phyloP scores from a whole-genome alignment of 441 rosid genomes.

The Corymbia citriodora region DNA sequence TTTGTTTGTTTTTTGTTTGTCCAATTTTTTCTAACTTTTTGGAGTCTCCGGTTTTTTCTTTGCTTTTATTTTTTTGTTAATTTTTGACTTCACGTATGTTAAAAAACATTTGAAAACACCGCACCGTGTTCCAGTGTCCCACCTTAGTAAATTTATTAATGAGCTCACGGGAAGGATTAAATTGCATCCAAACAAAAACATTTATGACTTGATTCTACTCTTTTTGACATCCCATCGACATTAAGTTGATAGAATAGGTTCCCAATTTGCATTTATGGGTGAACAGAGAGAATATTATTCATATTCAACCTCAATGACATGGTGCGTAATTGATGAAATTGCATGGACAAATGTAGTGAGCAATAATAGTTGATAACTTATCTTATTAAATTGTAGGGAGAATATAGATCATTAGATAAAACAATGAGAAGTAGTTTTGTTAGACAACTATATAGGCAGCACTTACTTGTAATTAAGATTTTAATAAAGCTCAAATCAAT shows the following conservation, averaged over 20 bases:
- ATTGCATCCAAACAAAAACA: neutral
- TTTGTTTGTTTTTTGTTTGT: no score
- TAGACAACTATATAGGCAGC: neutral
- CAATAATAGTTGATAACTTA: neutral
- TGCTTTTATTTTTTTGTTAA: no score
- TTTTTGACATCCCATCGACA: neutral
- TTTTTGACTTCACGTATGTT: no score
- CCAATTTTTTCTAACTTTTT: no score
- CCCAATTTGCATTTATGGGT: neutral
- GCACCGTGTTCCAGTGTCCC: neutral
- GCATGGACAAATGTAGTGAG: rapidly evolving
- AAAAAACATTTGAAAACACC: neutral
- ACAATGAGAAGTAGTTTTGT: neutral
- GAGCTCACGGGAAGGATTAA: neutral
- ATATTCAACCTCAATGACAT: neutral
- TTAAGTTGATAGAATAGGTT: neutral
- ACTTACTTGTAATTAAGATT: neutral
- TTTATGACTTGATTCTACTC: neutral
- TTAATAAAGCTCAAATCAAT: neutral
- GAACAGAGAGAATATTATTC: neutral
- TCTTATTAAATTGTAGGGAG: neutral
- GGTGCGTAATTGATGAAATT: neutral
- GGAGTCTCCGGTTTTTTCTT: neutral
- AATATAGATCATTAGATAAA: neutral
- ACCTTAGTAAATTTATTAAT: neutral